These are phyloP conservation scores for Eutrema salsugineum DNA, from an alignment of 441 rosid species.

Conservation along the genomic window DNA sequence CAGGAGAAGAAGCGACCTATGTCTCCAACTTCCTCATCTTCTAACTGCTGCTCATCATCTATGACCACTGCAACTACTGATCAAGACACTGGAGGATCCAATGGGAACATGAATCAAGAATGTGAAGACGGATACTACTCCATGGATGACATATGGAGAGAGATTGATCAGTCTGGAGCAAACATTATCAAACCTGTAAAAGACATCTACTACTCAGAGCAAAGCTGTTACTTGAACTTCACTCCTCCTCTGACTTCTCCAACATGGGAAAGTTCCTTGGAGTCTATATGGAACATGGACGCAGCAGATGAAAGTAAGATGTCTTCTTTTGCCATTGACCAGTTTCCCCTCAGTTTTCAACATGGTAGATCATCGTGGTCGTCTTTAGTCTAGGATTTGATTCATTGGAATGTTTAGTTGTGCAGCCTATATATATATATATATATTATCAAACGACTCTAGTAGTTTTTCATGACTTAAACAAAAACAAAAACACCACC, in stretches of 20 bases:
- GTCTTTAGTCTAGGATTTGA: conserved; percentile 51
- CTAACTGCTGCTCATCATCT: conserved; percentile 40
- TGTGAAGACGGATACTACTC: conserved; percentile 49
- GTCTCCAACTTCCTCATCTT: conserved; percentile 50
- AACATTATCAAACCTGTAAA: conserved; percentile 45
- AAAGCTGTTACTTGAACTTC: conserved; percentile 41
- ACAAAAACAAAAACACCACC: neutral
- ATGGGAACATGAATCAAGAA: conserved; percentile 34
- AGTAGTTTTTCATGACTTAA: conserved; percentile 16
- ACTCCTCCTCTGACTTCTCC: conserved; percentile 59
- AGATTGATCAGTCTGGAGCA: conserved; percentile 55
- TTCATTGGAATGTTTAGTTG: conserved; percentile 53
- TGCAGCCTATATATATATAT: conserved; percentile 21
- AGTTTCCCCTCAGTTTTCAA: conserved; percentile 33
- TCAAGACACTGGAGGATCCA: conserved; percentile 59
- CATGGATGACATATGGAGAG: conserved; percentile 94
- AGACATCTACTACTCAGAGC: conserved; percentile 40
- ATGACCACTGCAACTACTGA: conserved; percentile 46
- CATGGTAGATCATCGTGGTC: conserved; percentile 30
- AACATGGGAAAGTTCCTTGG: conserved; percentile 48
- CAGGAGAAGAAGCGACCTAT: conserved; percentile 57
- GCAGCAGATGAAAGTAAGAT: conserved; percentile 58
- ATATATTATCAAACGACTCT: conserved; percentile 22
- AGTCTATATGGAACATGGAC: conserved; percentile 56
- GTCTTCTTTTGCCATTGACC: conserved; percentile 44